Base-by-base conservation (phyloP, 176 grass and related monocot species). In the Themeda triandra region DNA sequence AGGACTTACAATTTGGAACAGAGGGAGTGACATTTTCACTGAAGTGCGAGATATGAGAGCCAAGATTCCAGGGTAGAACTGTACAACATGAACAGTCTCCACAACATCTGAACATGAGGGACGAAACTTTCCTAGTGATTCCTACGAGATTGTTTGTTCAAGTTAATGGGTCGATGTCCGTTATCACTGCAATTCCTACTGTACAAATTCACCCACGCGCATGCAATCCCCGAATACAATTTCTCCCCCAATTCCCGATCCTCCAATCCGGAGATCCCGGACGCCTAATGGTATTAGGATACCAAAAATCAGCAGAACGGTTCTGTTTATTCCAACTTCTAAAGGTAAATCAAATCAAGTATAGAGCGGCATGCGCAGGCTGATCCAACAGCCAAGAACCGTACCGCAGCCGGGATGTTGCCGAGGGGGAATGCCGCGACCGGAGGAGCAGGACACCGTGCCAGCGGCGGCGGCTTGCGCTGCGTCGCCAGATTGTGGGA, bases 401-500 rank as follows among this genome's bases (percentile, higher is more conserved):
- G 46, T 85, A 78, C 83, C 63, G 63, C 63, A 24, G 73, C 45
- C 7, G 37, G 82, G 24, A 69, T 27, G 25, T 7, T n/a, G 51
- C n/a, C 6, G 19, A 56, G 21, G 53, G 53, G 53, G 53, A 58
- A 58, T 58, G 53, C 53, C 1, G 32, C 10, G 27, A 45, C 35
- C 13, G 36, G 75, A 59, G 36, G 71, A 78, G 49, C 35, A 25
- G 37, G 64, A 27, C 49, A 60, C 45, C 32, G 82, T 67, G 82
- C 13, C 58, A 66, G 19, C n/a, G n/a, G 23, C 24, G 46, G 27
- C 29, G 8, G 51, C 11, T 2, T 14, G 63, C 19, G 48, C 19
- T 27, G 65, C 49, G 75, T 36, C 71, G 41, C 36, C 27, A 66
- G 75, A 70, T 18, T 36, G 65, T n/a, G 17, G 6, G 29, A 33